Conservation (phyloP, 129 eudicot genomes). For the Deinandra increscens region DNA sequence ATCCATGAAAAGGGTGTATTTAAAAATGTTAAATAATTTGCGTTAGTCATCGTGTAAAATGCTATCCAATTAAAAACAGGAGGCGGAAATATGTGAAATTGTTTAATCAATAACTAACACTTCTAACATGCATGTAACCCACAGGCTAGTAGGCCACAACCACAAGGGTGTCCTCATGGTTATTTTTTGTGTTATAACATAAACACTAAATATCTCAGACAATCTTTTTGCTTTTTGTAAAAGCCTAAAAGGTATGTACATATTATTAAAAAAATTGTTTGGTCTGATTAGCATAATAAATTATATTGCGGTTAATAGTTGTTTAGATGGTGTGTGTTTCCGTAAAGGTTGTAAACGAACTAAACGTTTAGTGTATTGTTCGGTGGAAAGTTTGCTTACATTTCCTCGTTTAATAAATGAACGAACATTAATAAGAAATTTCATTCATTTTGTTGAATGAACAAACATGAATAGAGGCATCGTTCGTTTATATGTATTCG, state of each 20-base stretch:
- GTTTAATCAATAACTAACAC: conserved; percentile 17
- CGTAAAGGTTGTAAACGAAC: too few relatives aligned
- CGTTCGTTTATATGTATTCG: too few relatives aligned
- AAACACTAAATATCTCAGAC: neutral
- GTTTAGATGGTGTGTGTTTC: too few relatives aligned
- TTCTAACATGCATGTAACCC: conserved; percentile 26
- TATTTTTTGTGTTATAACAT: neutral
- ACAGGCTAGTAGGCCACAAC: too few relatives aligned
- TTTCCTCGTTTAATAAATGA: too few relatives aligned
- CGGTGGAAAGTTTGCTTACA: too few relatives aligned
- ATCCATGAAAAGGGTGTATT: too few relatives aligned
- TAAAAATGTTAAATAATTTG: neutral
- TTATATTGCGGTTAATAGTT: too few relatives aligned
- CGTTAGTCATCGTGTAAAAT: conserved; percentile 12
- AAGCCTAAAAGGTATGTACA: neutral
- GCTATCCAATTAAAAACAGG: conserved; percentile 1
- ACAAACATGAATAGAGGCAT: too few relatives aligned
- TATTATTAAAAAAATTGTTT: neutral
- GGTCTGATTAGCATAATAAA: neutral
- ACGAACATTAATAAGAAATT: too few relatives aligned
- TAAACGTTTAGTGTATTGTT: too few relatives aligned
- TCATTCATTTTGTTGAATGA: too few relatives aligned
- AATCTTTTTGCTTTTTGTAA: neutral
- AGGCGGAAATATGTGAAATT: conserved; percentile 9
- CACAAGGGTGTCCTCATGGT: conserved; percentile 8